phyloP scores from a whole-genome alignment of 768 basidiomycete genomes.

The Tulasnella sp. region DNA sequence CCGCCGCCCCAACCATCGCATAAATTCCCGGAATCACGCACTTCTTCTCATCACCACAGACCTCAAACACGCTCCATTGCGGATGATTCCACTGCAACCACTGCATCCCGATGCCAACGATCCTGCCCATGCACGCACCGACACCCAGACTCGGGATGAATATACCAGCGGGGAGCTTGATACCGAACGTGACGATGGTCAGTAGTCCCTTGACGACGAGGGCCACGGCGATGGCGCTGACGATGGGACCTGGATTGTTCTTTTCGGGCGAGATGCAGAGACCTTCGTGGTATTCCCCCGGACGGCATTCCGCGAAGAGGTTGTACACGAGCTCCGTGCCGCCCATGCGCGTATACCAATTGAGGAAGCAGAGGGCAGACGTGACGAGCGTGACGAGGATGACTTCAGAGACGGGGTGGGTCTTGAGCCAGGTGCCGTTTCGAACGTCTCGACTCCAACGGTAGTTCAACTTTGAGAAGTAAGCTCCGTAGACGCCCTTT shows the following conservation, averaged over 20 bases:
- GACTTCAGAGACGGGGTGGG: slow-evolving; percentile 76
- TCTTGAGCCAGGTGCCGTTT: slow-evolving; percentile 65
- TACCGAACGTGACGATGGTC: slow-evolving; percentile 86
- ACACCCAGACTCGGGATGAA: slow-evolving; percentile 95
- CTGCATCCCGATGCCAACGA: slow-evolving; percentile 73
- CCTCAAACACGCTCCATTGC: slow-evolving; percentile 44
- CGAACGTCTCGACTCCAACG: slow-evolving; percentile 79
- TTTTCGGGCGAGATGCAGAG: slow-evolving; percentile 58
- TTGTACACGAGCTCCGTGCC: slow-evolving; percentile 92
- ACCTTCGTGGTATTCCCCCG: slow-evolving; percentile 45
- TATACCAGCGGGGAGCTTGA: slow-evolving; percentile 85
- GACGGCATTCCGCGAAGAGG: slow-evolving; percentile 76
- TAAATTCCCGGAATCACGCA: slow-evolving; percentile 88
- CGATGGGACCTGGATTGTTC: slow-evolving; percentile 34
- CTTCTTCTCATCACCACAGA: slow-evolving; percentile 48
- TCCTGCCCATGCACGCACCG: slow-evolving; percentile 85
- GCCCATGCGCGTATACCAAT: slow-evolving; percentile 85
- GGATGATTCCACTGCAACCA: slow-evolving; percentile 58
- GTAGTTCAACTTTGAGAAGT: slow-evolving; percentile 84
- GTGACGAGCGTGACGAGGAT: slow-evolving; percentile 70
- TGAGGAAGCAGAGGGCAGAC: slow-evolving; percentile 67
- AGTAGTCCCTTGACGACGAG: slow-evolving; percentile 71
- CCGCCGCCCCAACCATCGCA: slow-evolving; percentile 92
- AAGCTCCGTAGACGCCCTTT: slow-evolving; percentile 91
- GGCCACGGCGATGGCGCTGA: slow-evolving; percentile 55